Percentiles rank a stretch among this genome's conserved stretches.
phyloP scores from a whole-genome alignment of 202 grass and related monocot species.

The Schoenoplectus triqueter region DNA sequence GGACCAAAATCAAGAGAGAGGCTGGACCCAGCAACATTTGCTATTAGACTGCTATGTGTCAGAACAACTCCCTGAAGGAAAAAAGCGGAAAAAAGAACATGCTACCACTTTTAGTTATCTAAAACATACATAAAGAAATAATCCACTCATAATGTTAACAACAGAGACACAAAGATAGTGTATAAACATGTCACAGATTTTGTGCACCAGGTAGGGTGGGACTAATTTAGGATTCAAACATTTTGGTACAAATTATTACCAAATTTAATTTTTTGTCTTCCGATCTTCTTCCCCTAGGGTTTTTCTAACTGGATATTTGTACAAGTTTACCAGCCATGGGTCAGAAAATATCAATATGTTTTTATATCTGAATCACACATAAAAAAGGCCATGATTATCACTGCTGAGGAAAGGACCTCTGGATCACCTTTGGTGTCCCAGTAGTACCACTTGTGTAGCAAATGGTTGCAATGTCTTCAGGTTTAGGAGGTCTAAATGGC shows the following conservation, averaged over 20 bases:
- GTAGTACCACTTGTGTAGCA: constrained; percentile 99
- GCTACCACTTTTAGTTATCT: constrained; percentile 19
- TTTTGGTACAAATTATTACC: neutral
- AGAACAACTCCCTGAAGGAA: constrained; percentile 83
- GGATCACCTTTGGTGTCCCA: constrained; percentile 81
- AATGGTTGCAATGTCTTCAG: constrained; percentile 86
- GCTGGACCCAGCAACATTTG: constrained; percentile 84
- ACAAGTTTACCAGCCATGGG: neutral
- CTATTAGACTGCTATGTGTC: constrained; percentile 83
- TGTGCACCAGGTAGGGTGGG: neutral
- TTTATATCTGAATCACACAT: neutral
- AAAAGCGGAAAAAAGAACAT: constrained; percentile 36
- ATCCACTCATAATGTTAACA: constrained; percentile 20
- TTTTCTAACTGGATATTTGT: neutral
- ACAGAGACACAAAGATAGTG: constrained; percentile 34
- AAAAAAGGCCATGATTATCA: constrained; percentile 8
- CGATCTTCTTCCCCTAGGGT: too few species aligned
- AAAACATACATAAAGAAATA: constrained; percentile 37
- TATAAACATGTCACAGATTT: neutral
- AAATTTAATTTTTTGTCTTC: too few species aligned
- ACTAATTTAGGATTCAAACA: neutral
- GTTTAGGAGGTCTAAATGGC: constrained; percentile 72
- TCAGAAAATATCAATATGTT: neutral
- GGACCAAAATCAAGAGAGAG: constrained; percentile 61
- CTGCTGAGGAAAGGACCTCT: constrained; percentile 16